A percentile compares a stretch with the other conserved stretches of the same genome.
phyloP scores from a whole-genome alignment of 2,329 filamentous ascomycete species.

The Macrophomina tecta region DNA sequence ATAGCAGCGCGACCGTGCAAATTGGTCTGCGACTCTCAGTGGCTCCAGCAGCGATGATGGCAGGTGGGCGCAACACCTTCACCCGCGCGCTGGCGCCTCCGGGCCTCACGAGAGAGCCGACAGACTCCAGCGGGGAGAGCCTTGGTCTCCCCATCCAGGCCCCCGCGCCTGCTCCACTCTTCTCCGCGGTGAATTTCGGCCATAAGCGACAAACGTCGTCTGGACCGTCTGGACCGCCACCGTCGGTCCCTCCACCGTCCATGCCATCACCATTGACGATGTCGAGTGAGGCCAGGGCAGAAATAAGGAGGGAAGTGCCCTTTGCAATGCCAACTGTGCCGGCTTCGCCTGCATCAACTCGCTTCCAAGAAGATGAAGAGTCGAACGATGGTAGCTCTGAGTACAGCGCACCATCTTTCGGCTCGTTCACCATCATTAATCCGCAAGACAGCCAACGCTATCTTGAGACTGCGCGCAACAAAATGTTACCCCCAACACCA shows the following conservation, averaged over 20 bases:
- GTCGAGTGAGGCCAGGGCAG: background rate
- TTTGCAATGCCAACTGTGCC: background rate
- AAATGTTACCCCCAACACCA: conserved; percentile 42
- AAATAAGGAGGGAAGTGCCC: background rate
- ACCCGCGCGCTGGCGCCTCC: conserved; percentile 31
- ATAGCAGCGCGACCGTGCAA: conserved; percentile 72
- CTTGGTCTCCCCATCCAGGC: conserved; percentile 29
- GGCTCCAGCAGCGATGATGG: conserved; percentile 45
- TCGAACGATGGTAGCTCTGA: background rate
- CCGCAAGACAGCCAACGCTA: conserved; percentile 38
- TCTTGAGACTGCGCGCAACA: conserved; percentile 42
- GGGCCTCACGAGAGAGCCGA: conserved; percentile 33
- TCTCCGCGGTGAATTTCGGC: background rate
- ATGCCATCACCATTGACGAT: conserved; percentile 5
- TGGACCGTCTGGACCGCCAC: conserved; percentile 10
- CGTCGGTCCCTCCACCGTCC: background rate
- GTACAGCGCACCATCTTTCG: conserved; percentile 11
- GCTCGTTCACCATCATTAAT: conserved; percentile 29
- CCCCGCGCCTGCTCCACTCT: conserved; percentile 9
- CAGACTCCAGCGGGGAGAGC: conserved; percentile 37
- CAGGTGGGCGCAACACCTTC: conserved; percentile 37
- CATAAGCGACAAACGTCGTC: conserved; percentile 5
- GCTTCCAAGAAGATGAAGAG: conserved; percentile 17
- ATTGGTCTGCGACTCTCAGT: conserved; percentile 72
- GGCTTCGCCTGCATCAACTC: conserved; percentile 10